phyloP scores from a whole-genome alignment of 768 basidiomycete species.

The Asterophora parasitica region DNA sequence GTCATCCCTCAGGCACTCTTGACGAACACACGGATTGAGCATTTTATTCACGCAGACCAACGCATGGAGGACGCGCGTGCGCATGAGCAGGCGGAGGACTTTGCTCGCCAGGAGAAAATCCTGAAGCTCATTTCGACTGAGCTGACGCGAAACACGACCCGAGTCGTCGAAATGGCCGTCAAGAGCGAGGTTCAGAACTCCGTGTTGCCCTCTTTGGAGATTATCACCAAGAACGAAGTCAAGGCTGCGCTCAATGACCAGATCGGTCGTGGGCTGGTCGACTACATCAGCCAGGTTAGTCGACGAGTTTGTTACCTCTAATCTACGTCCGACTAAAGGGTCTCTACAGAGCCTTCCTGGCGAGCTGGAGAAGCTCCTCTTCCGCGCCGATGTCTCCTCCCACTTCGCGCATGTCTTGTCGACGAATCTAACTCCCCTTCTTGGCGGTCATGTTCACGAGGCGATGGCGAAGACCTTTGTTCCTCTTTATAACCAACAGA shows the following conservation, averaged over 20 bases:
- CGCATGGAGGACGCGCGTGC: conserved; percentile 78
- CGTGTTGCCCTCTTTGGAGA: conserved; percentile 77
- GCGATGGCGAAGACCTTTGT: conserved; percentile 68
- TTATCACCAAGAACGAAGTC: conserved; percentile 78
- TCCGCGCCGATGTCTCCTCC: conserved; percentile 69
- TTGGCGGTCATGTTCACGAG: conserved; percentile 82
- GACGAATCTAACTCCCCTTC: conserved; percentile 64
- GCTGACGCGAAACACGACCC: conserved; percentile 81
- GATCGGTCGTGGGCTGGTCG: conserved; percentile 66
- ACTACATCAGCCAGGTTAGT: conserved; percentile 69
- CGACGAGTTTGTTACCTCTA: neutral
- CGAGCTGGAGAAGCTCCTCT: conserved; percentile 75
- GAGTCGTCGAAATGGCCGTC: conserved; percentile 86
- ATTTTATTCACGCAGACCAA: conserved; percentile 49
- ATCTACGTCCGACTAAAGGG: conserved; percentile 11
- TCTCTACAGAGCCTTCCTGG: conserved; percentile 57
- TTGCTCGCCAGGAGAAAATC: conserved; percentile 83
- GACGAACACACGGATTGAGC: neutral
- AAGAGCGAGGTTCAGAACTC: conserved; percentile 82
- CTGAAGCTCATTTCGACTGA: conserved; percentile 84
- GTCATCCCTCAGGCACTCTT: conserved; percentile 24
- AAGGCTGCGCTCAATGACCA: conserved; percentile 74
- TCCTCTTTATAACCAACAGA: conserved; percentile 71
- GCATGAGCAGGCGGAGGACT: conserved; percentile 76
- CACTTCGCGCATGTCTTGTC: conserved; percentile 76